These are phyloP conservation scores for Metarhizium guizhouense DNA, from an alignment of 2,329 filamentous ascomycete genomes.

Conservation along the genomic window DNA sequence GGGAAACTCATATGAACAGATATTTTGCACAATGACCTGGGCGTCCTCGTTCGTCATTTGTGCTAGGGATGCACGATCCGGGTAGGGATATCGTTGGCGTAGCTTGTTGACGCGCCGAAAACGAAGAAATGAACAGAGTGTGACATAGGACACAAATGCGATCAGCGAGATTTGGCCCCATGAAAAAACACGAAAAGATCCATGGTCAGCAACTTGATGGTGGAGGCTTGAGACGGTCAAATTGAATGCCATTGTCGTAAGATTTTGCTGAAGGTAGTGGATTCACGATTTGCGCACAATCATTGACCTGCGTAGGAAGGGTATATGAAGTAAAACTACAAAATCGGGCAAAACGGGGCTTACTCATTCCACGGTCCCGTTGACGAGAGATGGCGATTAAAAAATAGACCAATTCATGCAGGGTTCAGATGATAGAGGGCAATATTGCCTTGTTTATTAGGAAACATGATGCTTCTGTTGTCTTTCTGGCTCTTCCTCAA, in stretches of 20 bases:
- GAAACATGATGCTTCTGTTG: no score
- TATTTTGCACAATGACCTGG: conserved; percentile 30
- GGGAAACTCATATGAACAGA: conserved; percentile 27
- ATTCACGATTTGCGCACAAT: background rate
- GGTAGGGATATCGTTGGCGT: conserved; percentile 20
- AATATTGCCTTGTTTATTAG: no score
- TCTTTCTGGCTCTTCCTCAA: no score
- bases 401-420: no score
- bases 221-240: background rate
- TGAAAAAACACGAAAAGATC: background rate
- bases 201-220: background rate
- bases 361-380: no score
- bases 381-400: no score
- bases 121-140: conserved; percentile 26
- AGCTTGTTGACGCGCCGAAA: conserved; percentile 24
- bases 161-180: background rate
- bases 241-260: background rate
- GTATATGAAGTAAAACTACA: no score
- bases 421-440: no score
- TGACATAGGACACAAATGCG: conserved; percentile 19
- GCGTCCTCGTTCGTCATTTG: conserved; percentile 36
- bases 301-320: no score
- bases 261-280: background rate
- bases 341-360: no score
- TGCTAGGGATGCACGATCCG: conserved; percentile 25